These are phyloP conservation scores for Russula dissimulans DNA, from an alignment of 768 basidiomycete species.

Conservation along the genomic window DNA sequence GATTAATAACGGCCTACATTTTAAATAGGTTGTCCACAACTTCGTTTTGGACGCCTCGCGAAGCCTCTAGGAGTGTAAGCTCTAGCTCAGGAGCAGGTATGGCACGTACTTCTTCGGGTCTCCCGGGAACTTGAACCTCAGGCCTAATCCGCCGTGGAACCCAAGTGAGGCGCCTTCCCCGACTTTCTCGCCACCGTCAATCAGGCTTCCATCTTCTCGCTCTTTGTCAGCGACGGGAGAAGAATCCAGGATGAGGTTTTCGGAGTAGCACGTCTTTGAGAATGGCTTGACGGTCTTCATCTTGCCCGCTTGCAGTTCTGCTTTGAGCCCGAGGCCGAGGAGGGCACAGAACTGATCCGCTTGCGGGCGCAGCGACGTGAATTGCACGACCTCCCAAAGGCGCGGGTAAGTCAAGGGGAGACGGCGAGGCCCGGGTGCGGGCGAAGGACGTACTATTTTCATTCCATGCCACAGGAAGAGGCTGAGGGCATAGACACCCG, in stretches of 20 bases:
- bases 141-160: slow-evolving; percentile 71
- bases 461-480: slow-evolving; percentile 89
- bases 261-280: slow-evolving; percentile 89
- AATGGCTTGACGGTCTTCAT: slow-evolving; percentile 93
- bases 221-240: slow-evolving; percentile 28
- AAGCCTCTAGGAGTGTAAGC: slow-evolving; percentile 38
- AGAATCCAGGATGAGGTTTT: slow-evolving; percentile 61
- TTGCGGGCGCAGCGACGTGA: slow-evolving; percentile 87
- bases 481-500: slow-evolving; percentile 94
- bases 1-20: slow-evolving; percentile 40
- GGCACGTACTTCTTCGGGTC: slow-evolving; percentile 76
- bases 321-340: slow-evolving; percentile 81
- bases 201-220: slow-evolving; percentile 50
- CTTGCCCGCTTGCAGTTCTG: slow-evolving; percentile 78
- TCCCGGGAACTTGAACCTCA: slow-evolving; percentile 84
- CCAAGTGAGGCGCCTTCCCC: slow-evolving; percentile 42
- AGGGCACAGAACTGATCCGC: slow-evolving; percentile 89
- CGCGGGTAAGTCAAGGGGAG: background rate
- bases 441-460: slow-evolving; percentile 62
- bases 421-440: background rate
- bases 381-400: slow-evolving; percentile 65
- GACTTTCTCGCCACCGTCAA: slow-evolving; percentile 52
- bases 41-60: slow-evolving; percentile 92
- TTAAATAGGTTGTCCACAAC: slow-evolving; percentile 85
- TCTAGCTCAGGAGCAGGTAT: background rate